Conservation (phyloP, 2,329 filamentous ascomycete genomes). For the Alternaria burnsii region DNA sequence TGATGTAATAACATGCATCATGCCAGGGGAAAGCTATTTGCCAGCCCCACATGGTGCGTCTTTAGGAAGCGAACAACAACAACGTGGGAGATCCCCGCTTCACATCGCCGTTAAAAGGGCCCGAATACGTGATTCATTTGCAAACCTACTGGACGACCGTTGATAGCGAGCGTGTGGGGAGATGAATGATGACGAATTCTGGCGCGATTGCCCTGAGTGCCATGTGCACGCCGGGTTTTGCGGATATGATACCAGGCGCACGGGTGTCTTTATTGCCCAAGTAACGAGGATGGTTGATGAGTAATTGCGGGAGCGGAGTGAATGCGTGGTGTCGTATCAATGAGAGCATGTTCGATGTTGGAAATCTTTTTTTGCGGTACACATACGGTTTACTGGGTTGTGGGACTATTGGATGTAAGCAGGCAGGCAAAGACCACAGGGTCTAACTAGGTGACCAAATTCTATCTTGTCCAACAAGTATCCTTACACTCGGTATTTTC, state of each 20-base stretch:
- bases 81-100: slow-evolving; percentile 1
- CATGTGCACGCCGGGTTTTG: not conserved
- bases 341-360: not conserved
- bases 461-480: not conserved
- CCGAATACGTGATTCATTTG: not conserved
- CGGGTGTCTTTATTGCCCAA: not conserved
- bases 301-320: not conserved
- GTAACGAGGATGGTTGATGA: not conserved
- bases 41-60: not conserved
- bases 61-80: not conserved
- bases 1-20: not conserved
- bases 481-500: not conserved
- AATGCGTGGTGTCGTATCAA: not conserved
- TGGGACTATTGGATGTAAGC: not conserved
- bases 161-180: slow-evolving; percentile 5
- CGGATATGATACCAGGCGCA: not conserved
- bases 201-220: not conserved
- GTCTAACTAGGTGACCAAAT: not conserved
- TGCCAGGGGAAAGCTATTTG: not conserved
- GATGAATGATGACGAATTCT: slow-evolving; percentile 2
- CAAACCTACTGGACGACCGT: not conserved
- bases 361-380: not conserved
- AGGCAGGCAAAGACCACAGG: not conserved
- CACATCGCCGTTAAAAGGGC: not conserved
- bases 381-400: not conserved